Evolutionary conservation across 306 rosid genomes (phyloP).

Genomic region (Vicia villosa): DNA sequence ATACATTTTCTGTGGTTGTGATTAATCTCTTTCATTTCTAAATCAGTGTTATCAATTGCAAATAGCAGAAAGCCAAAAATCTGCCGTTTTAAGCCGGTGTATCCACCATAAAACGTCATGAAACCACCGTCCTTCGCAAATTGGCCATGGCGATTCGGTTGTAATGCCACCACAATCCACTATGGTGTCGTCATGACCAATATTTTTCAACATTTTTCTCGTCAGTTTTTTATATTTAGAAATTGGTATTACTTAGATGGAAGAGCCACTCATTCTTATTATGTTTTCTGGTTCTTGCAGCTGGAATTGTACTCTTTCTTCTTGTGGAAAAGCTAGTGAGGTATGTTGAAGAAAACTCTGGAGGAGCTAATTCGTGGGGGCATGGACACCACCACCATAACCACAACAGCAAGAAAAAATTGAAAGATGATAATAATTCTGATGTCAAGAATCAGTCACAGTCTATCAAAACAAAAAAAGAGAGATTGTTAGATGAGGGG

Average conservation of each 20-base stretch:
- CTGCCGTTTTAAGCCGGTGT: too few species aligned
- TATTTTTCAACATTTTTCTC: conserved; percentile 7
- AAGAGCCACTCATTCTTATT: conserved; percentile 30
- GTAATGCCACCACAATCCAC: too few species aligned
- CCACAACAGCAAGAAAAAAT: conserved; percentile 57
- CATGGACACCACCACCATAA: conserved; percentile 88
- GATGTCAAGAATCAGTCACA: conserved; percentile 26
- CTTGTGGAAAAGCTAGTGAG: conserved; percentile 91
- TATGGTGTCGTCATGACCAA: neutral
- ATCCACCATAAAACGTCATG: neutral
- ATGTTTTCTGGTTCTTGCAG: conserved; percentile 52
- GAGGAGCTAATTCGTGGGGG: conserved; percentile 62
- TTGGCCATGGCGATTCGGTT: neutral
- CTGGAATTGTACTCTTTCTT: conserved; percentile 92
- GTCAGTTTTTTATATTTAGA: conserved; percentile 24
- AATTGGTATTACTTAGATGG: conserved; percentile 15
- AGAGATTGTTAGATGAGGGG: conserved; percentile 41
- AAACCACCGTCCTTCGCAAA: neutral
- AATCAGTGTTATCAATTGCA: neutral
- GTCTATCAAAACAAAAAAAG: conserved; percentile 39
- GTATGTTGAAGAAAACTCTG: conserved; percentile 83
- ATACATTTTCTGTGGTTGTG: neutral
- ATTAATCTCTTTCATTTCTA: conserved; percentile 18
- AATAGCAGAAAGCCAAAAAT: neutral
- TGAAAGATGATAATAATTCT: conserved; percentile 56